Evolutionary conservation across 2,329 filamentous ascomycete genomes (phyloP), one percentile per base, ranked within the genome.

Genomic region (Aspergillus pseudotamarii): DNA sequence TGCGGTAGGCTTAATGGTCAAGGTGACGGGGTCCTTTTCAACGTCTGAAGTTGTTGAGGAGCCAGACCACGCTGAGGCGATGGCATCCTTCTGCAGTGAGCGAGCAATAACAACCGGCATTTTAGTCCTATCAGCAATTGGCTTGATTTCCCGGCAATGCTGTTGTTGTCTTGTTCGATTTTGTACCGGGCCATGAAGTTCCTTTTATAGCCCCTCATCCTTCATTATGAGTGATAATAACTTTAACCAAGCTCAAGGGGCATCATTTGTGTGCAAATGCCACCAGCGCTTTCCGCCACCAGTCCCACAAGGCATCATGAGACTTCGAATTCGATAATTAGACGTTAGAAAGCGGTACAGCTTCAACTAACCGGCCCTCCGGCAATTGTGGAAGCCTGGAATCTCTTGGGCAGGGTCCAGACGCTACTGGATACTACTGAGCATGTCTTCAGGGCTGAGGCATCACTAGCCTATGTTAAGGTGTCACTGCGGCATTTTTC

Each of bases 31-130:
- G 38, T 61, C 62, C 51, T 66, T 61, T 23, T 66, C 62, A 46
- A 61, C 23, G 38, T 66, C 65, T 8, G 59, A 57, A 26, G 34
- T 28, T 26, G 50, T 43, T 23, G 60, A 59, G 9, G 60, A 56
- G 41, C 23, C 55, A 26, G 61, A 38, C 14, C 41, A 26, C 30
- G 41, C 55, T 10, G 21, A 26, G 26, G 57, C 4, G 5, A 55
- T 36, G 38, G 32, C 23, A 36, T 62, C 38, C 55, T 61, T 54
- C 19, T 36, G 26, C n/a, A 53, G 30, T 9, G 53, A 45, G 36
- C 63, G 64, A 53, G 64, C 65, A 56, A 67, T 61, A 26, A 65
- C 61, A 51, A 66, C 56, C 41, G 65, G 58, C 65, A 67, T 67
- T 23, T 28, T 59, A 28, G 1, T 38, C 28, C 12, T 59, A 53